These are phyloP conservation scores for Hypholoma sublateritium DNA, from an alignment of 768 basidiomycete species.

Conservation along the genomic window DNA sequence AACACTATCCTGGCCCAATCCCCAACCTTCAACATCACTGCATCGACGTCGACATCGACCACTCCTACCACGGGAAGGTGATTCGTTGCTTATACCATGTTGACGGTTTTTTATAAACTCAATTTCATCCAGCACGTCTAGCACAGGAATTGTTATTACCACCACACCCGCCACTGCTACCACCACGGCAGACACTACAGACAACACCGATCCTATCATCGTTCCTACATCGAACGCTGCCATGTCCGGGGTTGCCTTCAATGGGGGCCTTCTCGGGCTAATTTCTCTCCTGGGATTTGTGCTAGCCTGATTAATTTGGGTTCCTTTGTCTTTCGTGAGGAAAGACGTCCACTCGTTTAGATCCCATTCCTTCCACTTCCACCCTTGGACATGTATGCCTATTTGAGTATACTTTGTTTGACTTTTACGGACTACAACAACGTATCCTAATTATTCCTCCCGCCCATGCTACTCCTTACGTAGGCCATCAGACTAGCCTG, in stretches of 20 bases:
- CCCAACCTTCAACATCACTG: slow-evolving; percentile 47
- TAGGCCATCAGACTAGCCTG: not conserved
- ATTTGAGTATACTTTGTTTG: not conserved
- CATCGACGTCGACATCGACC: slow-evolving; percentile 16
- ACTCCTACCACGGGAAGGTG: slow-evolving; percentile 21
- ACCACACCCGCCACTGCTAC: slow-evolving; percentile 9
- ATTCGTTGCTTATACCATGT: slow-evolving; percentile 1
- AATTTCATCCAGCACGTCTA: not conserved
- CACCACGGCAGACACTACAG: slow-evolving; percentile 10
- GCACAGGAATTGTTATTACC: not conserved
- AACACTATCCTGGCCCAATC: slow-evolving; percentile 73
- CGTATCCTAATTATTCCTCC: not conserved
- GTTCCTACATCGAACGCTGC: slow-evolving; percentile 23
- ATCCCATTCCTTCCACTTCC: not conserved
- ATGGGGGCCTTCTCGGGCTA: slow-evolving; percentile 26
- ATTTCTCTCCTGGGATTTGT: slow-evolving; percentile 26
- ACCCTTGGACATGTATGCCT: not conserved
- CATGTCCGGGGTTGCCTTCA: slow-evolving; percentile 16
- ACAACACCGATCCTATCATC: slow-evolving; percentile 17
- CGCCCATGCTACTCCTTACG: not conserved
- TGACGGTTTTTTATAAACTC: not conserved
- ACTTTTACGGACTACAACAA: not conserved
- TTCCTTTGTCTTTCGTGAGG: slow-evolving; percentile 10
- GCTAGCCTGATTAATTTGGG: slow-evolving; percentile 16
- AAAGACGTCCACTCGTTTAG: slow-evolving; percentile 20